Conservation (phyloP, 2,329 filamentous ascomycete species). For the Talaromyces sp. region DNA sequence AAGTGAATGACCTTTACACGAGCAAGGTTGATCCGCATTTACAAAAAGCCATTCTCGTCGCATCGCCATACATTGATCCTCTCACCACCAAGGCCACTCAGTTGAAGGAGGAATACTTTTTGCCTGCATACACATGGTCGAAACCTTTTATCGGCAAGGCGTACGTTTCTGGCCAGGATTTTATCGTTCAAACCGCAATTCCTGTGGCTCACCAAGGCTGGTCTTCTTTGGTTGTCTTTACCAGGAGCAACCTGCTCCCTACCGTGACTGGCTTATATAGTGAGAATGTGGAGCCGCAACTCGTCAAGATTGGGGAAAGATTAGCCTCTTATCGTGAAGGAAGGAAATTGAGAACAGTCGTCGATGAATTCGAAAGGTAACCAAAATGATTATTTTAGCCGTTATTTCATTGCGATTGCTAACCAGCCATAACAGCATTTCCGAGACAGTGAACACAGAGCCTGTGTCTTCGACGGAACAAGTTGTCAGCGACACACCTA, state of each 20-base stretch:
- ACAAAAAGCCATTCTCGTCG: slow-evolving; percentile 50
- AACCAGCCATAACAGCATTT: slow-evolving; percentile 7
- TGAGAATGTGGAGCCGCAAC: slow-evolving; percentile 91
- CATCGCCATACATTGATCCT: slow-evolving; percentile 68
- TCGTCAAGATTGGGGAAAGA: slow-evolving; percentile 85
- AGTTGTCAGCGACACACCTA: neutral
- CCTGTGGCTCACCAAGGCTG: slow-evolving; percentile 68
- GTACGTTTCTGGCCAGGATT: slow-evolving; percentile 61
- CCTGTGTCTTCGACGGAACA: slow-evolving; percentile 12
- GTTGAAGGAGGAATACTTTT: slow-evolving; percentile 65
- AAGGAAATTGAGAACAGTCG: slow-evolving; percentile 55
- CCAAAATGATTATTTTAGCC: neutral
- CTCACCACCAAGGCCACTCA: slow-evolving; percentile 59
- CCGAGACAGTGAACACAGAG: slow-evolving; percentile 1
- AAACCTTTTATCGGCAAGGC: slow-evolving; percentile 67
- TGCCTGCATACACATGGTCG: slow-evolving; percentile 70
- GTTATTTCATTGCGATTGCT: neutral
- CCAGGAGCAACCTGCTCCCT: slow-evolving; percentile 75
- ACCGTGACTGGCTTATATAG: slow-evolving; percentile 73
- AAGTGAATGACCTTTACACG: slow-evolving; percentile 63
- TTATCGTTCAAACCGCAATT: slow-evolving; percentile 64
- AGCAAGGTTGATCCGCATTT: slow-evolving; percentile 69
- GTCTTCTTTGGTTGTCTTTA: slow-evolving; percentile 63
- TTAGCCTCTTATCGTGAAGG: slow-evolving; percentile 62
- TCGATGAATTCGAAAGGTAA: slow-evolving; percentile 50